A percentile compares a stretch with the other conserved stretches of the same genome.
These are phyloP conservation scores for Cladosporium sp. DNA, from an alignment of 2,329 filamentous ascomycete species.

Conservation along the genomic window DNA sequence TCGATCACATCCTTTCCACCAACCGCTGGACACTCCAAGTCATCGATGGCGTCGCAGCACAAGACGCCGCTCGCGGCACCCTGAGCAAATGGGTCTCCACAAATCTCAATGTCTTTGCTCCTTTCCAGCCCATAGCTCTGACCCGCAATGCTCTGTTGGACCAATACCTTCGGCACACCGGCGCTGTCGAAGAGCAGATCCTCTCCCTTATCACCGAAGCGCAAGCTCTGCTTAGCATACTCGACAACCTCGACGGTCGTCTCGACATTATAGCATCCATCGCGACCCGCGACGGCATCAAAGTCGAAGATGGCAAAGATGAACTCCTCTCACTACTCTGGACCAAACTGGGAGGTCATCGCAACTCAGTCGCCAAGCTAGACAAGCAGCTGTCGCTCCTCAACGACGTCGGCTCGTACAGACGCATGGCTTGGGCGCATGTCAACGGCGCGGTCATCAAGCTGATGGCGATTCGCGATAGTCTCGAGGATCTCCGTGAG, in stretches of 20 bases:
- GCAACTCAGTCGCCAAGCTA: slow-evolving; percentile 56
- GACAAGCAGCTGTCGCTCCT: slow-evolving; percentile 62
- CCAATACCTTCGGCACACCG: slow-evolving; percentile 71
- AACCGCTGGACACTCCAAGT: slow-evolving; percentile 71
- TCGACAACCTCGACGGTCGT: slow-evolving; percentile 65
- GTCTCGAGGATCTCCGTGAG: slow-evolving; percentile 67
- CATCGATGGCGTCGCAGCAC: slow-evolving; percentile 56
- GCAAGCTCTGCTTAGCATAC: slow-evolving; percentile 60
- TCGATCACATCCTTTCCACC: slow-evolving; percentile 70
- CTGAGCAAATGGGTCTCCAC: slow-evolving; percentile 40
- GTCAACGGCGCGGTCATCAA: slow-evolving; percentile 68
- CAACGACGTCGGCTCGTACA: slow-evolving; percentile 61
- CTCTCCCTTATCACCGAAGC: slow-evolving; percentile 64
- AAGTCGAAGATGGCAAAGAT: slow-evolving; percentile 56
- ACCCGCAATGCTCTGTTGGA: slow-evolving; percentile 63
- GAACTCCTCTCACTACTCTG: slow-evolving; percentile 67
- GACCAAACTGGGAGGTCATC: slow-evolving; percentile 70
- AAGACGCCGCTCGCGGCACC: slow-evolving; percentile 37
- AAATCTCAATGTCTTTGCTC: slow-evolving; percentile 48
- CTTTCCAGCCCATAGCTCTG: slow-evolving; percentile 58
- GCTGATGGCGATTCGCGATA: slow-evolving; percentile 67
- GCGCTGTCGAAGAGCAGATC: slow-evolving; percentile 67
- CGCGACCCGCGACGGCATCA: slow-evolving; percentile 59
- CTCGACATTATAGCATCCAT: slow-evolving; percentile 68
- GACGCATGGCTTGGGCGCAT: slow-evolving; percentile 61